Conservation (phyloP, 257 asterid species). For the Solanum dulcamara region DNA sequence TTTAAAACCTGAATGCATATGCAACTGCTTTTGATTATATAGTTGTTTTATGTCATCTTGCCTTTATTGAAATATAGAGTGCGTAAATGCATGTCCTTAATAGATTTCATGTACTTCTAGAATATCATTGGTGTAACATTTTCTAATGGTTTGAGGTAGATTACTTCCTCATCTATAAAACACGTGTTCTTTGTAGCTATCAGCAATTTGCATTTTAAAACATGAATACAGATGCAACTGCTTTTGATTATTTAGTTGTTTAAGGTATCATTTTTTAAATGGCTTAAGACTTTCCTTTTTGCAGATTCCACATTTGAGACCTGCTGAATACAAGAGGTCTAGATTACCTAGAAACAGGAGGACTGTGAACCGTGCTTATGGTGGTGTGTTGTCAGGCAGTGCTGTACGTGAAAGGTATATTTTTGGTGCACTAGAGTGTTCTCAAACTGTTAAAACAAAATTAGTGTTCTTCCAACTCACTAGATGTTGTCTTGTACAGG, state of each 20-base stretch:
- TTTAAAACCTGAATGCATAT: background rate
- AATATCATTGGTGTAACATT: background rate
- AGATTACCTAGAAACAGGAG: slow-evolving; percentile 60
- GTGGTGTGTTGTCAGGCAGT: slow-evolving; percentile 63
- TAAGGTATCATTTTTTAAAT: background rate
- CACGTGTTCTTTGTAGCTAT: background rate
- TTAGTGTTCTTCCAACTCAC: background rate
- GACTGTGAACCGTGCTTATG: slow-evolving; percentile 71
- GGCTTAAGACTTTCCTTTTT: background rate
- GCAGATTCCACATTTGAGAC: slow-evolving; percentile 82
- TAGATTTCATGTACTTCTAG: background rate
- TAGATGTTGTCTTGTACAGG: slow-evolving; percentile 12
- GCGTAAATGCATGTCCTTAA: too few species aligned
- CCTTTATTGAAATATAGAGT: too few species aligned
- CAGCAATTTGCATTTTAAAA: background rate
- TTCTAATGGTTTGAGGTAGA: background rate
- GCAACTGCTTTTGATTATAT: background rate
- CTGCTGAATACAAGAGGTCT: slow-evolving; percentile 70
- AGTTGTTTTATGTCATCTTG: background rate
- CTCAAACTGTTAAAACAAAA: background rate
- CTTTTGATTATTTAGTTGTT: background rate
- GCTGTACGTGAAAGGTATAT: slow-evolving; percentile 71
- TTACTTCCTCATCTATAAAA: background rate
- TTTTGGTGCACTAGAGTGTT: background rate
- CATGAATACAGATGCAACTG: too few species aligned